Evolutionary conservation across 805 yeast species (phyloP).

Genomic region (Teunomyces atbi): DNA sequence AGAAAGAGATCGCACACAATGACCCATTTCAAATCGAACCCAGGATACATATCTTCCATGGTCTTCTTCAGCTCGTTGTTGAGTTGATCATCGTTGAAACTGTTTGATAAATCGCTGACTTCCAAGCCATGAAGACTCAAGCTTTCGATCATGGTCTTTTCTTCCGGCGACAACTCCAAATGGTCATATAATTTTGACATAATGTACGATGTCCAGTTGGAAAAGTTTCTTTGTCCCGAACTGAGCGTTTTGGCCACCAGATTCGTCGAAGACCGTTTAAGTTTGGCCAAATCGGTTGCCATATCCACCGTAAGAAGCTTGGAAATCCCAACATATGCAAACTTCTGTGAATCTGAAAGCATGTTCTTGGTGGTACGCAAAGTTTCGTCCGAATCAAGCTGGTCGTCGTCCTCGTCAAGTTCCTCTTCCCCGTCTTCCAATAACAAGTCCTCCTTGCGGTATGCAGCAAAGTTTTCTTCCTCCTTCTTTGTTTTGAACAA

Average conservation of each 20-base stretch:
- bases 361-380: slow-evolving; percentile 76
- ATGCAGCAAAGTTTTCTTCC: slow-evolving; percentile 20
- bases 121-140: slow-evolving; percentile 81
- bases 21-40: slow-evolving; percentile 84
- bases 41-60: slow-evolving; percentile 14
- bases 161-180: slow-evolving; percentile 73
- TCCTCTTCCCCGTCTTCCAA: slow-evolving; percentile 24
- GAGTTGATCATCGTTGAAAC: slow-evolving; percentile 41
- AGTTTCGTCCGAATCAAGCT: slow-evolving; percentile 56
- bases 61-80: slow-evolving; percentile 5
- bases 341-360: slow-evolving; percentile 78
- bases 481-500: slow-evolving; percentile 34
- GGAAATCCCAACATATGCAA: slow-evolving; percentile 87
- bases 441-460: slow-evolving; percentile 5
- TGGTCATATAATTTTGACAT: slow-evolving; percentile 75
- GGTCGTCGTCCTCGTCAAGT: slow-evolving; percentile 36
- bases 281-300: slow-evolving; percentile 73
- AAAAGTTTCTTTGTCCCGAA: slow-evolving; percentile 71
- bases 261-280: slow-evolving; percentile 50
- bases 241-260: slow-evolving; percentile 61
- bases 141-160: slow-evolving; percentile 82
- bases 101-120: slow-evolving; percentile 64
- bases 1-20: slow-evolving; percentile 87
- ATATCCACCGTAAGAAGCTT: slow-evolving; percentile 73
- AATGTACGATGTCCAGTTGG: slow-evolving; percentile 77